A percentile compares a stretch with the other conserved stretches of the same genome.
phyloP scores from a whole-genome alignment of 257 asterid genomes.

The Galeopsis tetrahit region DNA sequence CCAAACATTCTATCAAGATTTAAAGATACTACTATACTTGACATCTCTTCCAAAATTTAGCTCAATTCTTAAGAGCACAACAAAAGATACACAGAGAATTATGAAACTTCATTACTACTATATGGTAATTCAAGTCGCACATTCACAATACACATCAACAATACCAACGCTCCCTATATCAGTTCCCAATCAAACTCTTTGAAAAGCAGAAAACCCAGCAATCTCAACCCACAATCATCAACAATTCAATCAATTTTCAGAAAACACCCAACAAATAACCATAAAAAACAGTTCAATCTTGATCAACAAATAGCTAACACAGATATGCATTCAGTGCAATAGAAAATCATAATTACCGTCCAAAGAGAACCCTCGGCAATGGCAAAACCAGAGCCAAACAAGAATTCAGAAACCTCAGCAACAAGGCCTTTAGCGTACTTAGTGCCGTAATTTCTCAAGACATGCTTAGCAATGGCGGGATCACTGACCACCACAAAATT shows the following conservation, averaged over 20 bases:
- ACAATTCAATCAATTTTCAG: neutral
- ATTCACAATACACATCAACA: neutral
- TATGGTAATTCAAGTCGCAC: neutral
- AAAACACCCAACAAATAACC: neutral
- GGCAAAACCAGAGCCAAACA: conserved; percentile 98
- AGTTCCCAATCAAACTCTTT: neutral
- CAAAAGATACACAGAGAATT: neutral
- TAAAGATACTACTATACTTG: neutral
- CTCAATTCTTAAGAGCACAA: neutral
- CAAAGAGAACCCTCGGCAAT: conserved; percentile 97
- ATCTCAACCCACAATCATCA: conserved; percentile 1
- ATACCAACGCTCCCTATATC: neutral
- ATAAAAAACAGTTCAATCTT: neutral
- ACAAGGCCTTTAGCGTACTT: conserved; percentile 88
- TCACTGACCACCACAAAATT: conserved; percentile 86
- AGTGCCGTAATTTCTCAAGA: conserved; percentile 76
- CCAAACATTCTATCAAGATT: neutral
- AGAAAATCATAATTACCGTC: conserved; percentile 58
- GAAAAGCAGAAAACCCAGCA: neutral
- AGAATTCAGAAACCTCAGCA: conserved; percentile 88
- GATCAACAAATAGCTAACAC: neutral
- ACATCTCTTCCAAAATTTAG: neutral
- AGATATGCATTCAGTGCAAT: neutral
- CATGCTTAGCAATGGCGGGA: conserved; percentile 91
- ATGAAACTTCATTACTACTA: neutral